Percentiles rank a stretch among this genome's conserved stretches.
These are phyloP conservation scores for Ophiostoma angusticollis DNA, from an alignment of 2,329 filamentous ascomycete species.

Conservation along the genomic window DNA sequence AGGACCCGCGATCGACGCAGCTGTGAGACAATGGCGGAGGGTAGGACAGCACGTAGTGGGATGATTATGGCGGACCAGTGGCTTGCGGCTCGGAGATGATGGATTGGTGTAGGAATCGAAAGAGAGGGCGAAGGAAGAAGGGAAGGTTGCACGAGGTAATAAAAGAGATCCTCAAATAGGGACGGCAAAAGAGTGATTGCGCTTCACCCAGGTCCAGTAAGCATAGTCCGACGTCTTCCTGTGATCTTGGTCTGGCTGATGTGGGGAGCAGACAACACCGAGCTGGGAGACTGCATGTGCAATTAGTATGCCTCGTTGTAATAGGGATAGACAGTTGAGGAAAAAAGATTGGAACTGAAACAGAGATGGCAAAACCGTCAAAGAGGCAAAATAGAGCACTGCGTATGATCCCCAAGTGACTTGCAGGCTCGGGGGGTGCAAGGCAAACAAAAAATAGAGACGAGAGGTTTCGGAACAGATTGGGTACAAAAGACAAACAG, in stretches of 20 bases:
- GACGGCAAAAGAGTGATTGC: too few species aligned
- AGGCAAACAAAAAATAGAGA: background rate
- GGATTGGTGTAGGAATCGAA: constrained; percentile 5
- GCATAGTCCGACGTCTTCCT: background rate
- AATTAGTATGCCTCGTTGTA: constrained; percentile 6
- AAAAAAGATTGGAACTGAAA: constrained; percentile 5
- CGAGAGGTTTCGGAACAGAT: background rate
- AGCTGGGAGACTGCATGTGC: constrained; percentile 5
- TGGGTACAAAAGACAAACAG: background rate
- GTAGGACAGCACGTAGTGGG: constrained; percentile 7
- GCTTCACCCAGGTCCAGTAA: too few species aligned
- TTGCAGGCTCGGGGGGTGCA: background rate
- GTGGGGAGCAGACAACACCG: background rate
- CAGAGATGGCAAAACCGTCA: constrained; percentile 3
- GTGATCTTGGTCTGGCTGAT: constrained; percentile 3
- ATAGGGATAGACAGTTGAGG: background rate
- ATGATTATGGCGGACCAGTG: constrained; percentile 3
- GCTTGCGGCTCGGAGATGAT: constrained; percentile 8
- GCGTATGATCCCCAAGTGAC: constrained; percentile 8
- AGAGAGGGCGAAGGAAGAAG: background rate
- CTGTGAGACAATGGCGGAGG: constrained; percentile 1
- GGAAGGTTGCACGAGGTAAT: constrained; percentile 4
- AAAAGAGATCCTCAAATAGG: background rate
- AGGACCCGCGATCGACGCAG: constrained; percentile 3
- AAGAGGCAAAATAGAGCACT: constrained; percentile 8